Conservation (phyloP, 768 basidiomycete genomes). For the Galerina sulciceps region DNA sequence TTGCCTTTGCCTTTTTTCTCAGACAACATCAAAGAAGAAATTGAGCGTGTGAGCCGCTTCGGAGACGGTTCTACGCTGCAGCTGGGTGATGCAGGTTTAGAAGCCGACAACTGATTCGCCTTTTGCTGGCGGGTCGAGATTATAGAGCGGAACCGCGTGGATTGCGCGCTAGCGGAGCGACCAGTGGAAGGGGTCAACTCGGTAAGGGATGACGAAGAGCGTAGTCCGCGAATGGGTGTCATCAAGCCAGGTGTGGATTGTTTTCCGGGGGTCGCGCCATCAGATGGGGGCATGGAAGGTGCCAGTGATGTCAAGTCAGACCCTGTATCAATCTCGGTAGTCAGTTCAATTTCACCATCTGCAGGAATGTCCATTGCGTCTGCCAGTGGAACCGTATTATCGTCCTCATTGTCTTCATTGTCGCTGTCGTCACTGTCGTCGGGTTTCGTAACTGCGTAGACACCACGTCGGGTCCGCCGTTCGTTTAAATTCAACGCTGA, state of each 20-base stretch:
- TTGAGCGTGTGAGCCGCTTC: conserved; percentile 38
- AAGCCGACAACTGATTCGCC: conserved; percentile 30
- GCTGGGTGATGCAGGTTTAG: conserved; percentile 14
- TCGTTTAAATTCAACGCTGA: conserved; percentile 69
- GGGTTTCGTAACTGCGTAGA: conserved; percentile 72
- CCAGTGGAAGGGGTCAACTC: conserved; percentile 43
- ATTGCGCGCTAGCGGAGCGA: conserved; percentile 31
- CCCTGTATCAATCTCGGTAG: conserved; percentile 50
- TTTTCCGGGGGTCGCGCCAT: conserved; percentile 33
- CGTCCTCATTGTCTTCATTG: conserved; percentile 50
- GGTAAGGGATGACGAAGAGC: conserved; percentile 45
- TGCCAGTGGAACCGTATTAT: conserved; percentile 47
- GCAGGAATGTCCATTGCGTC: conserved; percentile 48
- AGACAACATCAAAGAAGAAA: conserved; percentile 28
- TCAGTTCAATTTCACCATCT: conserved; percentile 60
- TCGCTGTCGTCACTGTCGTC: conserved; percentile 67
- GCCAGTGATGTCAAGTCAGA: conserved; percentile 50
- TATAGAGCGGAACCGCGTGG: conserved; percentile 54
- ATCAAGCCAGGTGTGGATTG: conserved; percentile 30
- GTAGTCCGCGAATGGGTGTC: conserved; percentile 35
- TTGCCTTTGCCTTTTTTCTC: conserved; percentile 43
- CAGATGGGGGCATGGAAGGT: conserved; percentile 37
- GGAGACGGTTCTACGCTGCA: conserved; percentile 20
- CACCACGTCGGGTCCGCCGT: conserved; percentile 79
- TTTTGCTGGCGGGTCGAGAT: conserved; percentile 66